Percentiles rank a stretch among this genome's conserved stretches.
These are phyloP conservation scores for Sporothrix curviconia DNA, from an alignment of 2,329 filamentous ascomycete genomes.

Conservation along the genomic window DNA sequence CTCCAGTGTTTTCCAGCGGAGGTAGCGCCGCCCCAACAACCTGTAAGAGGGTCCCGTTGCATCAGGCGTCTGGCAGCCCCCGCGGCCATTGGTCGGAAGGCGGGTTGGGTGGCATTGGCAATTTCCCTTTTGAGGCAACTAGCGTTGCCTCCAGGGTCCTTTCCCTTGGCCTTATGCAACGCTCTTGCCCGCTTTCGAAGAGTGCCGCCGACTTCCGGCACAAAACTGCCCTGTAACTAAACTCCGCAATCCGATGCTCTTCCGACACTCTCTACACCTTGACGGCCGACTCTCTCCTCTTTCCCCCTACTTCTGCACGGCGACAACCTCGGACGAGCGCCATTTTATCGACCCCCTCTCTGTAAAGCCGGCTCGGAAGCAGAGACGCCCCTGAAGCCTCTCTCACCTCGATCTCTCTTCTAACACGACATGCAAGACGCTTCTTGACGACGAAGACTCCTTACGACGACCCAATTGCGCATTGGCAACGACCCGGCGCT, in stretches of 20 bases:
- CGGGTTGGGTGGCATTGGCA: conserved; percentile 1
- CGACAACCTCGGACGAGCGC: neutral
- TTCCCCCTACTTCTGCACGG: neutral
- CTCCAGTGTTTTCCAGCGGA: too few species aligned
- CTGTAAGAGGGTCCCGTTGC: neutral
- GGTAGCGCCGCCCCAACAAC: too few species aligned
- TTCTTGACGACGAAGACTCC: neutral
- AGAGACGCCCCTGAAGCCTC: too few species aligned
- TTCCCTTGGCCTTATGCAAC: neutral
- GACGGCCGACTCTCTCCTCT: neutral
- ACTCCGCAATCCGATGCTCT: neutral
- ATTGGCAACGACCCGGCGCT: neutral
- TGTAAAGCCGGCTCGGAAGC: too few species aligned
- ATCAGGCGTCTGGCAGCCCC: neutral
- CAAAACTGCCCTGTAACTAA: neutral
- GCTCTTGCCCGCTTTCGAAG: neutral
- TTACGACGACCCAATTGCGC: neutral
- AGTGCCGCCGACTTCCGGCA: conserved; percentile 7
- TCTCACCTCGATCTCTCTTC: neutral
- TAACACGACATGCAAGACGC: too few species aligned
- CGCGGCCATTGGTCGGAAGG: neutral
- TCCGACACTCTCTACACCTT: neutral
- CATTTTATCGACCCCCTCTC: neutral
- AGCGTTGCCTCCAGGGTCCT: too few species aligned
- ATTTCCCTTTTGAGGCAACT: conserved; percentile 9